Evolutionary conservation across 345 rosid species (phyloP), one percentile per base, ranked within the genome.

Genomic region (Barbarea vulgaris): DNA sequence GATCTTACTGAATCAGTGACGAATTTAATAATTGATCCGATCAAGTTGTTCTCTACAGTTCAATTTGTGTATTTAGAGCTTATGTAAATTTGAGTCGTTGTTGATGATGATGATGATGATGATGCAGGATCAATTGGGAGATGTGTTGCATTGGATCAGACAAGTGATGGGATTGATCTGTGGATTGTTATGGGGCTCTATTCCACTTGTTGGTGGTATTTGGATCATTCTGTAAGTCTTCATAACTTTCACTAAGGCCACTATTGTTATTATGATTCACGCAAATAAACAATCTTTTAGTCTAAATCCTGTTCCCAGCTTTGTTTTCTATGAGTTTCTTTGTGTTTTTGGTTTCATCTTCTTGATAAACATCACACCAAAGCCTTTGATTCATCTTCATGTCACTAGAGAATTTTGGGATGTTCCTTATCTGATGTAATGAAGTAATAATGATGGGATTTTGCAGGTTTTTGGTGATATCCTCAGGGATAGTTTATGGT

Each of bases 71-170:
- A 19, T 13, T 46, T 31, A 6, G 6, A 17, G 6, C 1, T 5
- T 28, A 2, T 28, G 4, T 28, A 28, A 13, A 39, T 39, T 11
- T 39, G 9, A 53, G 9, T 7, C 10, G 6, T 22, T 65, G 28
- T 46, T 78, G 33, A 52, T 81, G 69, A 63, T n/a, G n/a, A n/a
- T n/a, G n/a, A 28, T 28, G 30, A 28, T 81, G 51, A 56, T 81
- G 72, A 65, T 22, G 33, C 84, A 95, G 97, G 99, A 95, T 85
- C 97, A 92, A 84, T 78, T 95, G 73, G 99, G 99, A 82, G 98
- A 95, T 82, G 97, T 85, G 53, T 81, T 95, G 86, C 99, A 95
- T 80, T 95, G 99, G 99, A 89, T 92, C 74, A 79, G 98, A 61
- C 99, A 95, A 83, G 85, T 77, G 7, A 87, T 89, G 62, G 99